These are phyloP conservation scores for Aspergillus ibericus DNA, from an alignment of 2,329 filamentous ascomycete species.

Conservation along the genomic window DNA sequence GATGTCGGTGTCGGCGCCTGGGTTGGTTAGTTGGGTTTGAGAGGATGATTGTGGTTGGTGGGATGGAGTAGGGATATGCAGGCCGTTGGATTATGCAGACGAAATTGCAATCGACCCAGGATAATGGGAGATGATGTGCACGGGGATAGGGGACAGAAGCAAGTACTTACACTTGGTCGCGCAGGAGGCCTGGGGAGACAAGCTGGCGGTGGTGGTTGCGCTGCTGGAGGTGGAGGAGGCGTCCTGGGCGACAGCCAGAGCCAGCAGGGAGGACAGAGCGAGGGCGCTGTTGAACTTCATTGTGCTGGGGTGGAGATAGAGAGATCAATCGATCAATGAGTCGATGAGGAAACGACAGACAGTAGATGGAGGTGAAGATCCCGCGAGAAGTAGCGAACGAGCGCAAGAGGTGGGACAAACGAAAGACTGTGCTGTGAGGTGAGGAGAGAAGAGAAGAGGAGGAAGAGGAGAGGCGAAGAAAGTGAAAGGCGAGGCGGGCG, in stretches of 20 bases:
- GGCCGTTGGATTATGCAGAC: background rate
- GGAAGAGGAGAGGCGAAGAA: constrained; percentile 7
- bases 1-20: constrained; percentile 47
- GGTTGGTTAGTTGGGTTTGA: constrained; percentile 2
- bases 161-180: constrained; percentile 37
- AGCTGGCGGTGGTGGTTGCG: constrained; percentile 35
- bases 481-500: constrained; percentile 7
- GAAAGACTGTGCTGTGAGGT: constrained; percentile 8
- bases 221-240: constrained; percentile 24
- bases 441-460: constrained; percentile 12
- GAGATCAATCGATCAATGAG: background rate
- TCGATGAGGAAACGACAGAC: constrained; percentile 15
- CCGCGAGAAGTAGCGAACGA: constrained; percentile 7
- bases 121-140: background rate
- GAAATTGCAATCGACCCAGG: background rate
- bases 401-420: constrained; percentile 7
- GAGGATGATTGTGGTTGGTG: background rate
- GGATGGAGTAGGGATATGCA: background rate
- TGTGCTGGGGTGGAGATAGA: constrained; percentile 16
- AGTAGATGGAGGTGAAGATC: constrained; percentile 1
- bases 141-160: background rate
- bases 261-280: constrained; percentile 47
- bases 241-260: constrained; percentile 45
- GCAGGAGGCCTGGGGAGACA: constrained; percentile 36
- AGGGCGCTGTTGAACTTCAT: constrained; percentile 46